These are phyloP conservation scores for Monosporozyma siamensis DNA, from an alignment of 805 yeast species.

Conservation along the genomic window DNA sequence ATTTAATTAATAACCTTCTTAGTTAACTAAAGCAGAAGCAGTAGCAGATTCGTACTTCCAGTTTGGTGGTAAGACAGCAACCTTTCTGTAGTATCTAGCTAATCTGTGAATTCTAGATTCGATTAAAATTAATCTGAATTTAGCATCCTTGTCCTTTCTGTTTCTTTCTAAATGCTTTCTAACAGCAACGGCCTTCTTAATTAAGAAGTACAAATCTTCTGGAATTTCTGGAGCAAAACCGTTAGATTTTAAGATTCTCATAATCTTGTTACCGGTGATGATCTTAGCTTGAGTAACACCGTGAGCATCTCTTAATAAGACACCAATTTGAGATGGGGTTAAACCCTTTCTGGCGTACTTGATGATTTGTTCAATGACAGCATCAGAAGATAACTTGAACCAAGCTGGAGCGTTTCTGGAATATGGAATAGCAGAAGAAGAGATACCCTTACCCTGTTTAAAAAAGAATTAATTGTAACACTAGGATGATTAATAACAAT, in stretches of 20 bases:
- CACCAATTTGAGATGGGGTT: slow-evolving; percentile 99
- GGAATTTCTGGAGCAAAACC: slow-evolving; percentile 99
- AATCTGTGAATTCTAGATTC: slow-evolving; percentile 99
- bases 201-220: slow-evolving; percentile 98
- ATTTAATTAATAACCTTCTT: slow-evolving; percentile 32
- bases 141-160: slow-evolving; percentile 99
- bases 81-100: slow-evolving; percentile 99
- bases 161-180: slow-evolving; percentile 99
- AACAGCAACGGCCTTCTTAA: slow-evolving; percentile 98
- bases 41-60: slow-evolving; percentile 99
- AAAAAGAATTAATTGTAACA: neutral
- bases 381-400: slow-evolving; percentile 95
- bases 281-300: slow-evolving; percentile 97
- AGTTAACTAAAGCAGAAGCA: slow-evolving; percentile 99
- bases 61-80: slow-evolving; percentile 98
- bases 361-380: slow-evolving; percentile 95
- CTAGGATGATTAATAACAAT: no score
- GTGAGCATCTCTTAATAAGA: slow-evolving; percentile 98
- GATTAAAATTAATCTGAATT: slow-evolving; percentile 99
- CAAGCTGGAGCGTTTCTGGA: slow-evolving; percentile 98
- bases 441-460: slow-evolving; percentile 93
- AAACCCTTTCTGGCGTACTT: slow-evolving; percentile 99
- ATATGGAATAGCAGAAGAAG: slow-evolving; percentile 98
- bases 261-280: slow-evolving; percentile 98
- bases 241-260: slow-evolving; percentile 97